These are phyloP conservation scores for Elsinoe australis DNA, from an alignment of 2,329 filamentous ascomycete genomes.

Conservation along the genomic window DNA sequence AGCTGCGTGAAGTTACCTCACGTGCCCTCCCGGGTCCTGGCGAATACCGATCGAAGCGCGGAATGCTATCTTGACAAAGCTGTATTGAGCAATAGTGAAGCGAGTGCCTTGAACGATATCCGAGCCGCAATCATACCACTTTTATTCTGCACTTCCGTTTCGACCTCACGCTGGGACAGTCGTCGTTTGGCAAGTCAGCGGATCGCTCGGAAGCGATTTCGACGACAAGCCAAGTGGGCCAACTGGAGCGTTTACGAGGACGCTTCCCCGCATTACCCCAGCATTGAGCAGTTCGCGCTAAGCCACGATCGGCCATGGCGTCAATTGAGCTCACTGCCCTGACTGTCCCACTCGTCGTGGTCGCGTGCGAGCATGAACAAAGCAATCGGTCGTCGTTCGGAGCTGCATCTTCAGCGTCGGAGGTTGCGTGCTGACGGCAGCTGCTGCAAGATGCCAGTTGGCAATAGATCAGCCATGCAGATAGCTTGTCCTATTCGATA, in stretches of 20 bases:
- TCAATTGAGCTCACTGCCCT: not conserved
- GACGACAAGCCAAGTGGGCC: not conserved
- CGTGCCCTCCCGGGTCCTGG: no score
- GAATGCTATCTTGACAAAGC: no score
- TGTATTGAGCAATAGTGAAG: no score
- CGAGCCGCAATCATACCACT: no score
- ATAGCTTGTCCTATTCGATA: not conserved
- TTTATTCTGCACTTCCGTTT: no score
- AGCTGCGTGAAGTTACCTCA: no score
- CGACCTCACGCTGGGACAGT: no score
- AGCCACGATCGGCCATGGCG: not conserved
- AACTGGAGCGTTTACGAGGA: not conserved
- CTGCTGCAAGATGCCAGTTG: conserved; percentile 1
- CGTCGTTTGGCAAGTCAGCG: no score
- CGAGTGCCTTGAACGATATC: no score
- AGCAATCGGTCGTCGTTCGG: not conserved
- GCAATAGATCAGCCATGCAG: not conserved
- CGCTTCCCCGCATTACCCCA: not conserved
- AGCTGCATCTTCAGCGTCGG: not conserved
- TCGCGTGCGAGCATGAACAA: conserved; percentile 2
- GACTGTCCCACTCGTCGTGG: conserved; percentile 5
- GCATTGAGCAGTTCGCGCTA: not conserved
- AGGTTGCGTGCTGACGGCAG: no score
- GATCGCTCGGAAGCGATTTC: not conserved
- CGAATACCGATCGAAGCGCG: no score